phyloP scores from a whole-genome alignment of 495 filamentous ascomycete species.

The Aspergillus avenaceus region DNA sequence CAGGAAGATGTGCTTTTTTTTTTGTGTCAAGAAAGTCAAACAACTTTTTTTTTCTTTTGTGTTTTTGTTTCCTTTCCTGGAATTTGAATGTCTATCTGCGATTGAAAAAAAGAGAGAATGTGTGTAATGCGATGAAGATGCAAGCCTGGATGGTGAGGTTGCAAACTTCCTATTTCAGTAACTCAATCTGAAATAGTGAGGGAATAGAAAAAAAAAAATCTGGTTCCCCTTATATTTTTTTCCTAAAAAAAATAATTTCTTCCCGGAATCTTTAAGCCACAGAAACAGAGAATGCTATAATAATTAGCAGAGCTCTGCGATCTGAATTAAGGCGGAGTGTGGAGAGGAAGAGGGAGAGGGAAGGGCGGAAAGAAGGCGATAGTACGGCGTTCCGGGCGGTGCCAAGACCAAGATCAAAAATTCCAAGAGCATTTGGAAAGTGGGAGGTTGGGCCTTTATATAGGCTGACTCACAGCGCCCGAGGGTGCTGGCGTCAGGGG shows the following conservation, averaged over 20 bases:
- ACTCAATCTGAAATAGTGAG: constrained; percentile 18
- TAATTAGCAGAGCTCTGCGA: constrained; percentile 17
- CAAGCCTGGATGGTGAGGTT: constrained; percentile 9
- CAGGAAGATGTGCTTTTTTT: constrained; percentile 13
- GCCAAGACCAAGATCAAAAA: constrained; percentile 47
- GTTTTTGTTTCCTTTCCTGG: constrained; percentile 19
- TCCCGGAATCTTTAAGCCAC: constrained; percentile 13
- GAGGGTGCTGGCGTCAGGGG: constrained; percentile 30
- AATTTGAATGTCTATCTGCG: constrained; percentile 37
- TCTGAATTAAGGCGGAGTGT: constrained; percentile 16
- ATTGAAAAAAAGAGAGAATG: constrained; percentile 27
- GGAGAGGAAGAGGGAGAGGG: constrained; percentile 17
- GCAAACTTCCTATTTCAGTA: constrained; percentile 31
- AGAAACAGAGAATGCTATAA: constrained; percentile 6
- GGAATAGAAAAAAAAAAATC: constrained; percentile 11
- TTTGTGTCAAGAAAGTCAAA: constrained; percentile 6
- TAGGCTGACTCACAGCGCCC: constrained; percentile 39
- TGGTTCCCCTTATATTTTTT: constrained; percentile 13
- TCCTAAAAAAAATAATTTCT: constrained; percentile 18
- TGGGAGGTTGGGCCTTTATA: constrained; percentile 47
- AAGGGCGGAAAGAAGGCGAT: constrained; percentile 23
- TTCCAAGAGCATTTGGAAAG: constrained; percentile 26
- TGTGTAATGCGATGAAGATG: constrained; percentile 19
- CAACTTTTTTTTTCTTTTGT: constrained; percentile 21
- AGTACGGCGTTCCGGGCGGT: constrained; percentile 36